Base-by-base conservation (phyloP, 768 basidiomycete genomes). In the Boletus reticuloceps region DNA sequence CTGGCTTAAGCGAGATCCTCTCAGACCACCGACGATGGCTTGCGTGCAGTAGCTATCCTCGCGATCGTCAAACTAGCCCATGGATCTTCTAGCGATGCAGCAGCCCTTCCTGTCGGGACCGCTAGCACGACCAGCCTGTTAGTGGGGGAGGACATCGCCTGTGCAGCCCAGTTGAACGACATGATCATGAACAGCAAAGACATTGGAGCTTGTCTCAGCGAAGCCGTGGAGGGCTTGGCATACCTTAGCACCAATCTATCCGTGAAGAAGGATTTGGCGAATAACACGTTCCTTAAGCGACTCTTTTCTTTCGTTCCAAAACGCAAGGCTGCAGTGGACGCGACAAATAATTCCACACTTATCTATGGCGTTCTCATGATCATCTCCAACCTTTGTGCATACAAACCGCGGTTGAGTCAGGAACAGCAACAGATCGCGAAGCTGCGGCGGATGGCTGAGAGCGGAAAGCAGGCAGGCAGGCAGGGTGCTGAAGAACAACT, bases 391-490 rank as follows among this genome's bases (percentile, higher is more conserved):
- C 68, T 97, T 37, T 85, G 85, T 44, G 73, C 79, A 12, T 88
- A 88, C 66, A 84, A 80, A 48, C 86, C 88, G 9, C 82, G 77
- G 13, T 74, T 94, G 20, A 87, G 81, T 9, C 84, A 89, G 49
- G 94, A 97, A 69, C 86, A 96, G 65, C 77, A 79, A 31, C 93
- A 97, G 65, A 79, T 96, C 6, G 84, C 86, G 51, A 91, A 86
- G 67, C 76, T 98, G 38, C 82, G 83, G 60, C 78, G 77, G 47
- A 90, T 98, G 87, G 83, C 94, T 4, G 75, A 77, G 45, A 62
- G 74, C 17, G 72, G 69, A 25, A 67, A 69, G 27, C 77, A 81
- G 46, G 45, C 64, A 19, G 58, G 69, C 17, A 57, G 59, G 27
- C 69, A 73, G 41, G 61, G 57, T 31, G 50, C 65, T 53, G 70